A percentile compares a stretch with the other conserved stretches of the same genome.
These are phyloP conservation scores for Hylodesmum podocarpum DNA, from an alignment of 306 rosid species.

Conservation along the genomic window DNA sequence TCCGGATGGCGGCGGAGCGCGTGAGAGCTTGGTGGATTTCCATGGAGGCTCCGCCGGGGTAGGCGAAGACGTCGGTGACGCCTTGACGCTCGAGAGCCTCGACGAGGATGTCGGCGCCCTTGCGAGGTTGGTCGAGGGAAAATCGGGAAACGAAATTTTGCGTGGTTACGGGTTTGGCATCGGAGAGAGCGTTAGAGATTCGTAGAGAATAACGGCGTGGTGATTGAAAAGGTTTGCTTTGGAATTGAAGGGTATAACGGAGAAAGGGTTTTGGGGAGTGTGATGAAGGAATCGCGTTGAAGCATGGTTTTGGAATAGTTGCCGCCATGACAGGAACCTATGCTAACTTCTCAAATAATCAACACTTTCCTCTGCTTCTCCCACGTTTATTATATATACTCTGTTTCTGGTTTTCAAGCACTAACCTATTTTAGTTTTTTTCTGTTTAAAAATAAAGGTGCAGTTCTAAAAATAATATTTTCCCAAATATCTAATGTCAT, in stretches of 20 bases:
- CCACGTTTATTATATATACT: neutral
- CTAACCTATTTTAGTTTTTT: no score
- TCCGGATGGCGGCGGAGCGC: constrained; percentile 63
- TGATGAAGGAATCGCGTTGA: neutral
- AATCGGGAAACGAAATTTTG: constrained; percentile 43
- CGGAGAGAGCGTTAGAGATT: constrained; percentile 40
- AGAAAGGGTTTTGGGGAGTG: neutral
- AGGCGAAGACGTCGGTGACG: constrained; percentile 70
- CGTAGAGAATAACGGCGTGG: constrained; percentile 29
- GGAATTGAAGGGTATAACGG: constrained; percentile 28
- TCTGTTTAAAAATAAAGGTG: no score
- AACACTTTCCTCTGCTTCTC: neutral
- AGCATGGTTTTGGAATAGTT: neutral
- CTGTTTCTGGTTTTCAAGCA: neutral
- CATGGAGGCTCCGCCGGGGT: constrained; percentile 88
- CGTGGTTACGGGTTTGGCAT: neutral
- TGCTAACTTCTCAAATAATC: no score
- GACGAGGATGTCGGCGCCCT: constrained; percentile 84
- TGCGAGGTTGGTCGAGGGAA: constrained; percentile 56
- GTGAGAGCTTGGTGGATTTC: constrained; percentile 90
- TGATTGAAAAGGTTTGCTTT: constrained; percentile 14
- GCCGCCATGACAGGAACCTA: no score
- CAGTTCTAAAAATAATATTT: no score
- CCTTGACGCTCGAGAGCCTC: constrained; percentile 91
- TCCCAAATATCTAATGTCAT: no score